These are phyloP conservation scores for Kuraishia molischiana DNA, from an alignment of 805 yeast species.

Conservation along the genomic window DNA sequence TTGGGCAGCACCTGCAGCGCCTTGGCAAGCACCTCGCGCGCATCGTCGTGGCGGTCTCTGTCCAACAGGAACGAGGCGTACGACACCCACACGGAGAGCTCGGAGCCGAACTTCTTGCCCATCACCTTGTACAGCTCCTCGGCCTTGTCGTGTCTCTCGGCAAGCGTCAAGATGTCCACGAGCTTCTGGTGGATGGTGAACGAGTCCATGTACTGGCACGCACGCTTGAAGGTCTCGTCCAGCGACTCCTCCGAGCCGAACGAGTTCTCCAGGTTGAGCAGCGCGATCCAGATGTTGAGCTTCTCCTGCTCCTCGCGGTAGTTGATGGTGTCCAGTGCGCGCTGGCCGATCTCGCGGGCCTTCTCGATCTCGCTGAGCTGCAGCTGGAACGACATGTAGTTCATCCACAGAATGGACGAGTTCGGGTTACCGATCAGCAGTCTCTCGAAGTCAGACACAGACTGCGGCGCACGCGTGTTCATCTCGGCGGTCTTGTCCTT, in stretches of 20 bases:
- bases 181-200: slow-evolving; percentile 71
- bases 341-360: slow-evolving; percentile 86
- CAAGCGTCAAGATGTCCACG: slow-evolving; percentile 62
- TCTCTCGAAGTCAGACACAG: slow-evolving; percentile 87
- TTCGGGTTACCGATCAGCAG: slow-evolving; percentile 85
- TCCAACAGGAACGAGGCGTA: slow-evolving; percentile 70
- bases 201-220: slow-evolving; percentile 90
- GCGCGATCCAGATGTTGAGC: slow-evolving; percentile 91
- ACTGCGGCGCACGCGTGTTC: slow-evolving; percentile 81
- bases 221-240: slow-evolving; percentile 70
- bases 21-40: slow-evolving; percentile 64
- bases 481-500: slow-evolving; percentile 84
- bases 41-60: slow-evolving; percentile 43
- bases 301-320: slow-evolving; percentile 91
- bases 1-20: slow-evolving; percentile 67
- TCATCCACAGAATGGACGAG: slow-evolving; percentile 93
- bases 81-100: slow-evolving; percentile 70
- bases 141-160: slow-evolving; percentile 69
- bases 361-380: slow-evolving; percentile 90
- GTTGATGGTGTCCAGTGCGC: slow-evolving; percentile 85
- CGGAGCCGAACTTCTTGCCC: slow-evolving; percentile 71
- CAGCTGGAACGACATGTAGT: slow-evolving; percentile 95
- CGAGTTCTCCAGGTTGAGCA: slow-evolving; percentile 85
- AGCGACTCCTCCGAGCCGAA: slow-evolving; percentile 83
- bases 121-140: slow-evolving; percentile 53